These are phyloP conservation scores for Neodidymelliopsis sp. DNA, from an alignment of 2,329 filamentous ascomycete genomes.

Conservation along the genomic window DNA sequence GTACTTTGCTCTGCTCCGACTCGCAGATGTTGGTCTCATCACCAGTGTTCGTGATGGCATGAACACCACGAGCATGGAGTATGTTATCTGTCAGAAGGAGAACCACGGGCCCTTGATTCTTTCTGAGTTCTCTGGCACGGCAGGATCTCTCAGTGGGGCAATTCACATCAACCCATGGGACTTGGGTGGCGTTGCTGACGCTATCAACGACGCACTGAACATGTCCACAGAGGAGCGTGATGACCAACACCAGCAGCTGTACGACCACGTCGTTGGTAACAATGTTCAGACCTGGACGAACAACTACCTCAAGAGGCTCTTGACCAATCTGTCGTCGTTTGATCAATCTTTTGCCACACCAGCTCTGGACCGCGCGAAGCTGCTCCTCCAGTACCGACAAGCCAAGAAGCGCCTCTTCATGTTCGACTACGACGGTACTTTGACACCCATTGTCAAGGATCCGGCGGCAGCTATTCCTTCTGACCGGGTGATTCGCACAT, in stretches of 20 bases:
- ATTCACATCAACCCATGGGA: constrained; percentile 99
- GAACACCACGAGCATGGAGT: constrained; percentile 97
- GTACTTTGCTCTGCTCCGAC: constrained; percentile 91
- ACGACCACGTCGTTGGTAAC: constrained; percentile 83
- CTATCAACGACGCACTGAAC: constrained; percentile 81
- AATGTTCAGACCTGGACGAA: constrained; percentile 88
- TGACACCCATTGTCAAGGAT: constrained; percentile 92
- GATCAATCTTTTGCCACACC: constrained; percentile 81
- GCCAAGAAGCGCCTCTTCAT: constrained; percentile 88
- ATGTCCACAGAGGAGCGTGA: constrained; percentile 73
- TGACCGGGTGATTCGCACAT: constrained; percentile 77
- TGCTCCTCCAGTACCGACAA: constrained; percentile 76
- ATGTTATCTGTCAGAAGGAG: constrained; percentile 89
- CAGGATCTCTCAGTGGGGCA: constrained; percentile 81
- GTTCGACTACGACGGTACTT: constrained; percentile 98
- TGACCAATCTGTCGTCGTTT: constrained; percentile 80
- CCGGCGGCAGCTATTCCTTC: constrained; percentile 89
- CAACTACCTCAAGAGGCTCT: constrained; percentile 78
- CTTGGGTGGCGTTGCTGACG: constrained; percentile 79
- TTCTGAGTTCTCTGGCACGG: constrained; percentile 95
- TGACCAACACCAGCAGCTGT: constrained; percentile 76
- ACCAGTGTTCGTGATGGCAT: constrained; percentile 96
- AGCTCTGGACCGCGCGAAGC: constrained; percentile 74
- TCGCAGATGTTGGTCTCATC: constrained; percentile 90
- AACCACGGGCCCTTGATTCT: constrained; percentile 88